These are phyloP conservation scores for Tetrahymena borealis DNA, from an alignment of 73 alveolate species.

Conservation along the genomic window DNA sequence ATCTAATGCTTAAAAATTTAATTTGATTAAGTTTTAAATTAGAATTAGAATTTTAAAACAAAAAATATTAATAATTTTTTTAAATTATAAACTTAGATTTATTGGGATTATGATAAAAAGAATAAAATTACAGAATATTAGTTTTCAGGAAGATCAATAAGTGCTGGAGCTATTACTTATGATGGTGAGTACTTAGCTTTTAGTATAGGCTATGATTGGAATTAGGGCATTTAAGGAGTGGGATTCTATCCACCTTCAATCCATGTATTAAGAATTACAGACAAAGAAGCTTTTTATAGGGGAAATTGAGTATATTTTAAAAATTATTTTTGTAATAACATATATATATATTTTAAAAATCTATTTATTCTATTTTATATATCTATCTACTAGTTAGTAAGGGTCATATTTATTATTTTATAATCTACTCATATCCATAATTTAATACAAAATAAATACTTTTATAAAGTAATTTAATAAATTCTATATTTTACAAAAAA, in stretches of 20 bases:
- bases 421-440: too few species aligned
- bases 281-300: background rate
- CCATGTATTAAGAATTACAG: background rate
- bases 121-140: background rate
- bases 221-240: background rate
- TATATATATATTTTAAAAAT: background rate
- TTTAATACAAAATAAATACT: too few species aligned
- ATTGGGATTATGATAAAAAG: background rate
- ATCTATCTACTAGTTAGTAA: too few species aligned
- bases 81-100: too few species aligned
- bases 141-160: background rate
- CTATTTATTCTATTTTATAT: background rate
- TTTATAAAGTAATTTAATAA: too few species aligned
- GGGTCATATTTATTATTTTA: too few species aligned
- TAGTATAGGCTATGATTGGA: background rate
- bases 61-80: too few species aligned
- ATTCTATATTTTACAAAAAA: too few species aligned
- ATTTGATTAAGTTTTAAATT: too few species aligned
- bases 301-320: background rate
- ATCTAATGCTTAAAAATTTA: too few species aligned
- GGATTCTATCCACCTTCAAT: background rate
- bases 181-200: background rate
- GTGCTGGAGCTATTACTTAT: background rate
- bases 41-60: too few species aligned
- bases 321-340: background rate